A percentile compares a stretch with the other conserved stretches of the same genome.
Evolutionary conservation across 2,329 filamentous ascomycete species (phyloP).

Genomic region (Aspergillus sp.): DNA sequence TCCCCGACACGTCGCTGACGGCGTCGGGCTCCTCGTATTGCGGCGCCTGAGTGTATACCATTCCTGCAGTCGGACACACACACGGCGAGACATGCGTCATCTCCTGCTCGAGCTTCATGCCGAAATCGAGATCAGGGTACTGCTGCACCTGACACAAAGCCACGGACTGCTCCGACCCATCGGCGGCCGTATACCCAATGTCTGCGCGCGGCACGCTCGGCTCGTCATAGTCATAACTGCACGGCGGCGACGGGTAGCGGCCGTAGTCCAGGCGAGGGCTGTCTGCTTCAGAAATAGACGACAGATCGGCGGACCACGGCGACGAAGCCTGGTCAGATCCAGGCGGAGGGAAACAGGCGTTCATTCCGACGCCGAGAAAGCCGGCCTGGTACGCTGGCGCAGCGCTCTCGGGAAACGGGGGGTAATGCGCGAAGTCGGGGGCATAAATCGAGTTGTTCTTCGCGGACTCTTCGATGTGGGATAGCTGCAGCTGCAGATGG

Average conservation of each 20-base stretch:
- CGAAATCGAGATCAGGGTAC: constrained; percentile 14
- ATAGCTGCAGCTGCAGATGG: not conserved
- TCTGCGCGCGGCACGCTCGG: constrained; percentile 6
- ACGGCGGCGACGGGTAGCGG: constrained; percentile 12
- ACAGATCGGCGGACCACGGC: constrained; percentile 13
- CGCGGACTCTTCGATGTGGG: not conserved
- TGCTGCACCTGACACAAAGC: constrained; percentile 11
- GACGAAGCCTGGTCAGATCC: constrained; percentile 7
- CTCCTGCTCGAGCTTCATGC: constrained; percentile 7
- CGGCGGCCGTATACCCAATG: constrained; percentile 10
- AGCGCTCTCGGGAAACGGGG: not conserved
- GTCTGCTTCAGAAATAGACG: constrained; percentile 16
- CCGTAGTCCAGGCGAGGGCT: constrained; percentile 8
- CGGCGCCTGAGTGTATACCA: constrained; percentile 1
- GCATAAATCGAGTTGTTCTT: not conserved
- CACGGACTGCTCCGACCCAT: constrained; percentile 7
- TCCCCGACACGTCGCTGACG: not conserved
- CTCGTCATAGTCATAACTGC: constrained; percentile 13
- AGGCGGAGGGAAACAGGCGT: constrained; percentile 1
- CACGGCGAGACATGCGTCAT: constrained; percentile 3
- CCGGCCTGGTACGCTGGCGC: not conserved
- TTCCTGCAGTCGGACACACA: constrained; percentile 1
- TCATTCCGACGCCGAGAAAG: not conserved
- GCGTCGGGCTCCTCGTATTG: not conserved
- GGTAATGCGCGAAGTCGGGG: not conserved